These are phyloP conservation scores for Trichoderma sp. DNA, from an alignment of 2,329 filamentous ascomycete genomes.

Conservation along the genomic window DNA sequence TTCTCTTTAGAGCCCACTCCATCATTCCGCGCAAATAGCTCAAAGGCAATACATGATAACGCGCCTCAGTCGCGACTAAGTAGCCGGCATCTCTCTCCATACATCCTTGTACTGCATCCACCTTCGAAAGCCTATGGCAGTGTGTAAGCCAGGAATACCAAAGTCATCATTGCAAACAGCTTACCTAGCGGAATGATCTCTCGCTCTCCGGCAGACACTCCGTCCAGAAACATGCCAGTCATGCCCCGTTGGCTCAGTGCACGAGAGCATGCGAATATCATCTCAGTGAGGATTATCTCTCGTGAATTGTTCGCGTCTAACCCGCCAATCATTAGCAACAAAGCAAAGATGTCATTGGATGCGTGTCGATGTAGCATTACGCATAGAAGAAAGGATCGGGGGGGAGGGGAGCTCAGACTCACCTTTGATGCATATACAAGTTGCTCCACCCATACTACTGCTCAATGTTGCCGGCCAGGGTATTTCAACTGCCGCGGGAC, in stretches of 20 bases:
- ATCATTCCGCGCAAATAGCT: neutral
- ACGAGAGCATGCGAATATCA: constrained; percentile 57
- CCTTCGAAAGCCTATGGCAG: constrained; percentile 56
- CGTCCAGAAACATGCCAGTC: constrained; percentile 60
- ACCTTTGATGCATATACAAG: constrained; percentile 65
- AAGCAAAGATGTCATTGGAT: neutral
- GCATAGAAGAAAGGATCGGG: neutral
- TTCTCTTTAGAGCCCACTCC: neutral
- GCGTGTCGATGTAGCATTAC: neutral
- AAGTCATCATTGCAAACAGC: constrained; percentile 28
- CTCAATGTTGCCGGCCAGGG: constrained; percentile 60
- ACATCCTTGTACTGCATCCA: constrained; percentile 62
- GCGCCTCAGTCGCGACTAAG: neutral
- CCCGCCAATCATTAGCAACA: neutral
- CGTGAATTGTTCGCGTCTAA: constrained; percentile 48
- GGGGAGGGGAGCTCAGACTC: constrained; percentile 41
- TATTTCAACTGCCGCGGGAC: constrained; percentile 53
- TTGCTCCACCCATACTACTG: constrained; percentile 58
- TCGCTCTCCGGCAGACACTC: constrained; percentile 54
- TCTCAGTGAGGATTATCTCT: constrained; percentile 56
- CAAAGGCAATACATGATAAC: neutral
- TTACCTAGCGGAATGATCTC: constrained; percentile 58
- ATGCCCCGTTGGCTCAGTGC: constrained; percentile 54
- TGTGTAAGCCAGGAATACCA: neutral
- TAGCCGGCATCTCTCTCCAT: constrained; percentile 49